These are phyloP conservation scores for Berberis thunbergii DNA, from an alignment of 164 flowering plant species.

Conservation along the genomic window DNA sequence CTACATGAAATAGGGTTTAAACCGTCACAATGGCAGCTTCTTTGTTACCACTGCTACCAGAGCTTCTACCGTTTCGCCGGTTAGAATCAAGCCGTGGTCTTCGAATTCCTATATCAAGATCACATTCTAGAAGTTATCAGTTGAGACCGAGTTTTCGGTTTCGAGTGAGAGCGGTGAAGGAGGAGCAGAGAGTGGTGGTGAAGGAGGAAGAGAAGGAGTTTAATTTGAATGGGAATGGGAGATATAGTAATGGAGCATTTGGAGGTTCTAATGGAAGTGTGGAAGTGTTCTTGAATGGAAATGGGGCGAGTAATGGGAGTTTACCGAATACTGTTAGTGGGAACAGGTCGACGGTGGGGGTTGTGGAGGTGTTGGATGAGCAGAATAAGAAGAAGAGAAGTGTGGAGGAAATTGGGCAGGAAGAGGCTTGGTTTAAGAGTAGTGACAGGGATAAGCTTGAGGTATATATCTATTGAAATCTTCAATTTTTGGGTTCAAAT, in stretches of 20 bases:
- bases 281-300: slow-evolving; percentile 18
- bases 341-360: slow-evolving; percentile 25
- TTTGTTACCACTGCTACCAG: slow-evolving; percentile 8
- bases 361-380: slow-evolving; percentile 12
- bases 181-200: slow-evolving; percentile 13
- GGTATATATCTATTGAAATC: slow-evolving; percentile 25
- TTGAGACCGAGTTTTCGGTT: slow-evolving; percentile 3
- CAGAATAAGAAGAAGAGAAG: slow-evolving; percentile 43
- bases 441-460: slow-evolving; percentile 31
- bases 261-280: slow-evolving; percentile 24
- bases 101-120: slow-evolving; percentile 17
- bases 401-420: slow-evolving; percentile 88
- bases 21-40: too few relatives aligned
- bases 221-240: slow-evolving; percentile 15
- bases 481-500: not conserved
- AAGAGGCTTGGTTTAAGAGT: slow-evolving; percentile 90
- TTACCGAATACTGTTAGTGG: slow-evolving; percentile 52
- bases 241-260: slow-evolving; percentile 19
- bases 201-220: slow-evolving; percentile 7
- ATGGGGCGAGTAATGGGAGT: slow-evolving; percentile 39
- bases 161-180: slow-evolving; percentile 24
- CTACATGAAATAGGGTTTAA: too few relatives aligned
- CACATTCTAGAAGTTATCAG: slow-evolving; percentile 3
- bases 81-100: slow-evolving; percentile 10
- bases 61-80: slow-evolving; percentile 14